A percentile compares a stretch with the other conserved stretches of the same genome.
Conservation (phyloP, 2,329 filamentous ascomycete genomes). For the Colletotrichum sp. region DNA sequence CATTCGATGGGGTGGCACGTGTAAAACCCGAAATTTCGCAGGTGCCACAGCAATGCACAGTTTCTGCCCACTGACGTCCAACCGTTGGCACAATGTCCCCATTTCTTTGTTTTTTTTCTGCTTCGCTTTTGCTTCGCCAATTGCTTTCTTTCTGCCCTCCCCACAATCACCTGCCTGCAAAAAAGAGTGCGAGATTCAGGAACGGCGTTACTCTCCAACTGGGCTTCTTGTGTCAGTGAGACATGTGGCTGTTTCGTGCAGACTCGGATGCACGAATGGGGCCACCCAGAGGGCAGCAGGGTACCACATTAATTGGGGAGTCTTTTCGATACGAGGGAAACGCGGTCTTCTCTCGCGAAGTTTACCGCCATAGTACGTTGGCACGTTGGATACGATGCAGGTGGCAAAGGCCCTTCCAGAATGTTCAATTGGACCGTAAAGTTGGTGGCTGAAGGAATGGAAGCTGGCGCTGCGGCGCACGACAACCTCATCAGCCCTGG, state of each 20-base stretch:
- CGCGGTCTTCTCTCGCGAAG: background rate
- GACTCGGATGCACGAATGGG: background rate
- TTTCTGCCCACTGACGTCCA: background rate
- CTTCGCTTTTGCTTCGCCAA: background rate
- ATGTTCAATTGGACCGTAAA: background rate
- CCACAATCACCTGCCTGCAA: background rate
- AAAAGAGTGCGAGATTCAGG: background rate
- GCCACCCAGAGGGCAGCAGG: background rate
- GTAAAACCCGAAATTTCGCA: background rate
- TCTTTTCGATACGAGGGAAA: background rate
- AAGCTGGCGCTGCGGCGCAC: background rate
- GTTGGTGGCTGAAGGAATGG: background rate
- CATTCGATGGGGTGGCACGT: background rate
- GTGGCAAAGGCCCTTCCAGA: background rate
- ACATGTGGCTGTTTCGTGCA: slow-evolving; percentile 11
- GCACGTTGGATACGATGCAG: background rate
- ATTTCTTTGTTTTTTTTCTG: background rate
- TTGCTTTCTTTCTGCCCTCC: background rate
- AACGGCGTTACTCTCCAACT: background rate
- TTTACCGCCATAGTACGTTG: background rate
- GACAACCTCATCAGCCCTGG: background rate
- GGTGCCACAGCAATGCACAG: background rate
- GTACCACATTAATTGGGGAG: background rate
- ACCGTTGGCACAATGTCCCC: background rate
- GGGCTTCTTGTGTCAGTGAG: slow-evolving; percentile 4